Base-by-base conservation (phyloP, 352 stramenopile genomes). In the Phytophthora podocarpi region DNA sequence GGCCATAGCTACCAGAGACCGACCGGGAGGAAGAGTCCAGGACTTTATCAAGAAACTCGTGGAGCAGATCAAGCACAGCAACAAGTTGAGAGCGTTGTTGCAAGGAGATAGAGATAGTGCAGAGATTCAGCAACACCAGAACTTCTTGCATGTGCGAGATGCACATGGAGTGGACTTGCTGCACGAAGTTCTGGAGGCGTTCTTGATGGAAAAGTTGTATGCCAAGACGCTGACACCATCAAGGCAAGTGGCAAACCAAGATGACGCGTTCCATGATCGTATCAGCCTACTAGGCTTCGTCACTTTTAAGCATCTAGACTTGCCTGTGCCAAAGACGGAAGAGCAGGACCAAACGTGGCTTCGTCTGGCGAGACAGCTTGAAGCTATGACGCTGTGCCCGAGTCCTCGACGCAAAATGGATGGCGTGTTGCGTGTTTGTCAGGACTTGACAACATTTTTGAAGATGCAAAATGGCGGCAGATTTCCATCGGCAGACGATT, bases 201-300 rank as follows among this genome's bases (percentile, higher is more conserved):
- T 97, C 36, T 27, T 98, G 40, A 95, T 98, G 74, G 80, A 92
- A 56, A 98, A 98, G 42, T 32, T 97, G 27, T 92, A 96, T 45
- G 13, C 53, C 0, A 78, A 79, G 27, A 83, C 75, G 11, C 81
- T 97, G 59, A 85, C 70, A 9, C 78, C 83, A 16, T 87, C 82
- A 1, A 37, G 26, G 0, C 57, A 74, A 21, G 31, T 64, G 7
- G 72, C 84, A 4, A 16, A 11, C 0, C 66, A 90, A 47, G 90
- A 98, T 47, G 64, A 80, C 1, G 53, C 39, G 5, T 81, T 97
- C 0, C 64, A 73, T 26, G 50, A 78, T n/a, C 85, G 87, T 0
- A 80, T 98, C 4, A 57, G 56, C 8, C 82, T 86, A 30, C 59
- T 97, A 11, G 60, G 60, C 0, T 98, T 98, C 56, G 59, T 98